Evolutionary conservation across 192 early-diverging fungal genomes (phyloP), one percentile per base, ranked within the genome.

Genomic region (Spizellomyces punctatus): DNA sequence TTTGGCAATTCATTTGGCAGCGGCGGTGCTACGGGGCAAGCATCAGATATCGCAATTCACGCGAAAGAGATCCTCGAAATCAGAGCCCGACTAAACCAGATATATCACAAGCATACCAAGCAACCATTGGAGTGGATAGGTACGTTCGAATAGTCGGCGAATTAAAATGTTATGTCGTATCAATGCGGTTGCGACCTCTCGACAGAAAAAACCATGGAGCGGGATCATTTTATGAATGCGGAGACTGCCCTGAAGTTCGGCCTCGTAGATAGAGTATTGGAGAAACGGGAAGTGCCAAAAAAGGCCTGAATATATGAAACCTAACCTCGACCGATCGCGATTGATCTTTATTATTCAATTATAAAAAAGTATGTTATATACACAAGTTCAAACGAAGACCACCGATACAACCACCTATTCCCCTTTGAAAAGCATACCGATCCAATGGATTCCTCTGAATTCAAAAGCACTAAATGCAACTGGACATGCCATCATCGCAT

Each of bases 11-110:
- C 14, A 12, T 3, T 6, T 49, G 5, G 7, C 22, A 94, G 90
- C 44, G 97, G 97, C 21, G 95, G 95, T 8, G 95, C 97, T 8
- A 81, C 88, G 47, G 95, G 95, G 27, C 97, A 97, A 78, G 95
- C 97, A 0, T 91, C 90, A 36, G 97, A 99, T 71, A 98, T 99
- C 74, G 96, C 94, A 6, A 99, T 98, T 60, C 97, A 99, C 71
- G 95, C 95, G 0, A 79, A 93, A 6, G 96, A 99, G 81, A 99
- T 99, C 46, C 79, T 99, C 43, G 86, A 92, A 52, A 90, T 94
- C 0, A 81, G 95, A 4, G 88, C 92, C 73, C 78, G 89, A 5
- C 78, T 98, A 21, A 99, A 99, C 73, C 71, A 79, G 22, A 88
- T 99, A 19, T 98, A 97, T 72, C 85, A 88, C 52, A 84, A 89